Evolutionary conservation across 177 flowering plant species (phyloP).

Genomic region (Tripterygium wilfordii): DNA sequence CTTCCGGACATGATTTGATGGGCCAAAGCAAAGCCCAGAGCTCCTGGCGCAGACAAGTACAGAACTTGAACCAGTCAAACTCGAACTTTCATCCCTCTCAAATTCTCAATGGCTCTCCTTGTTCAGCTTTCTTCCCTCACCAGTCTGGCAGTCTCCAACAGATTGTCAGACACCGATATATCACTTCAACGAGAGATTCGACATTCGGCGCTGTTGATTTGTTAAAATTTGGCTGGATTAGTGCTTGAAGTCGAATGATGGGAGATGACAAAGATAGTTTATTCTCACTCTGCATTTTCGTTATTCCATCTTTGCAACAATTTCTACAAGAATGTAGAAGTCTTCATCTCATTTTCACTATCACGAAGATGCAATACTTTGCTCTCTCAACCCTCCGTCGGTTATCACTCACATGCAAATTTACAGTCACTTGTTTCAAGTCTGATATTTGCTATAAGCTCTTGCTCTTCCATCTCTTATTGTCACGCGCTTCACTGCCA

Average conservation of each 20-base stretch:
- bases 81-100: no score
- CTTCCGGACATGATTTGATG: no score
- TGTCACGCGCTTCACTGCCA: constrained; percentile 22
- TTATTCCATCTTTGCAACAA: neutral
- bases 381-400: neutral
- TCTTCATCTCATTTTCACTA: neutral
- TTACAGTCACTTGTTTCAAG: constrained; percentile 10
- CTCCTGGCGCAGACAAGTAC: no score
- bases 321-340: no score
- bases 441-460: constrained; percentile 13
- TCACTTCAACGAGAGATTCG: no score
- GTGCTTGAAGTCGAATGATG: constrained; percentile 4
- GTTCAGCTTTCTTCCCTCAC: no score
- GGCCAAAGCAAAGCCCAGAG: no score
- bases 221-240: neutral
- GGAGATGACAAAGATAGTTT: constrained; percentile 9
- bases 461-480: constrained; percentile 19
- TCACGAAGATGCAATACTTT: neutral
- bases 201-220: no score
- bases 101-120: no score
- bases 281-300: neutral
- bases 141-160: no score
- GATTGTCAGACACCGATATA: neutral
- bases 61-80: no score
- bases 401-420: neutral